A percentile compares a stretch with the other conserved stretches of the same genome.
Conservation (phyloP, 345 rosid genomes). For the Populus davidiana region DNA sequence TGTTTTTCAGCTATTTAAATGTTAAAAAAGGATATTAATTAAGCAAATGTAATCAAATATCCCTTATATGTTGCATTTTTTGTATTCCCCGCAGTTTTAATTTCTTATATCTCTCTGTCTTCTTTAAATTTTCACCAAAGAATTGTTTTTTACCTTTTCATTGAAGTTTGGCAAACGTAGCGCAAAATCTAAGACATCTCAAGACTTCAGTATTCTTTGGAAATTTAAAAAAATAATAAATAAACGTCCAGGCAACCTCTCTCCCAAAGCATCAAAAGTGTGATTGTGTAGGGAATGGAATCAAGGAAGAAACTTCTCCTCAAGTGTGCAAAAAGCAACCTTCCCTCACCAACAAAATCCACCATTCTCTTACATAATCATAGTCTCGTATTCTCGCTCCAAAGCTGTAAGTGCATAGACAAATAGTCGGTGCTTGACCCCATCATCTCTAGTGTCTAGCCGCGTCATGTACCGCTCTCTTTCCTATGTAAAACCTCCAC, state of each 20-base stretch:
- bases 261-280: not conserved
- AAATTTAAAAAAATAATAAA: no score
- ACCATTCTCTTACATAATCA: not conserved
- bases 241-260: not conserved
- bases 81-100: no score
- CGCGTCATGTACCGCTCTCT: conserved; percentile 38
- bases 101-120: no score
- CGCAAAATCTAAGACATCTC: not conserved
- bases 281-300: not conserved
- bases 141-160: not conserved
- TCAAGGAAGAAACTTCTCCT: not conserved
- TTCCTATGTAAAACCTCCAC: not conserved
- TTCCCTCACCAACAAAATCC: not conserved
- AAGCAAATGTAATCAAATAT: no score
- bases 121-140: no score
- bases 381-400: not conserved
- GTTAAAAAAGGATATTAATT: no score
- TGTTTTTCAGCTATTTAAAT: no score
- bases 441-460: conserved; percentile 7
- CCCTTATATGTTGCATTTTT: no score
- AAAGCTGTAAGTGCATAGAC: conserved; percentile 40
- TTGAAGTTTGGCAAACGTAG: not conserved
- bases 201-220: no score
- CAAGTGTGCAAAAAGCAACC: not conserved
- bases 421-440: conserved; percentile 43